These are phyloP conservation scores for Aureobasidium sp. DNA, from an alignment of 2,329 filamentous ascomycete genomes.

Conservation along the genomic window DNA sequence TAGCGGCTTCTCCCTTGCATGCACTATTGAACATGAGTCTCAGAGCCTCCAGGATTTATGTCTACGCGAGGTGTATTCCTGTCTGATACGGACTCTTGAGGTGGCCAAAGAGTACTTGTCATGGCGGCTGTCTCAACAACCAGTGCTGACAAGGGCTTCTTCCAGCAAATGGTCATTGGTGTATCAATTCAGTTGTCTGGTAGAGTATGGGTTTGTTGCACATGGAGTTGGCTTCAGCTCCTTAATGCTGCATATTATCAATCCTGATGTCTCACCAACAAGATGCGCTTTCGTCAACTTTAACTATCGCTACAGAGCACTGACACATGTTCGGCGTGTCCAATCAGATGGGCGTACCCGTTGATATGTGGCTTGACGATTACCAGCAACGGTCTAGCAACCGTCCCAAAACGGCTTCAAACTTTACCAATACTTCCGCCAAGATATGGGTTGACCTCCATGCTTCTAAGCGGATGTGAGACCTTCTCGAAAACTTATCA, in stretches of 20 bases:
- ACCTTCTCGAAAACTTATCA: background rate
- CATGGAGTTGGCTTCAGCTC: background rate
- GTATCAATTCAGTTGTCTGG: background rate
- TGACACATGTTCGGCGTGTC: background rate
- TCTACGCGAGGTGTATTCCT: background rate
- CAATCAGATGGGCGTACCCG: background rate
- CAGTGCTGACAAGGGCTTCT: background rate
- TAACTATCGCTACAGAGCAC: background rate
- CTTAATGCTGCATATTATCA: background rate
- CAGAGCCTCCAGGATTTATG: background rate
- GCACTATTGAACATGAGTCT: background rate
- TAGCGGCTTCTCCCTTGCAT: background rate
- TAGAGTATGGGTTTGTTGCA: background rate
- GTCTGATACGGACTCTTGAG: no score
- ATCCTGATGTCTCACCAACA: conserved; percentile 1
- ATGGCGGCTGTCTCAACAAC: background rate
- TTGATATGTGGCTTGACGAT: background rate
- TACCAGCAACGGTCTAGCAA: background rate
- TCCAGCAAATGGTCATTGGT: background rate
- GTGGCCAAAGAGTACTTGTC: background rate
- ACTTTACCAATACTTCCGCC: background rate
- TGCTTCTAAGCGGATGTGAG: background rate
- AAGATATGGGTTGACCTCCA: background rate
- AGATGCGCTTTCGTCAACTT: background rate
- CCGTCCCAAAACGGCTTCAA: conserved; percentile 1